Percentiles rank a stretch among this genome's conserved stretches.
These are phyloP conservation scores for Cornus suecica DNA, from an alignment of 148 eudicot species.

Conservation along the genomic window DNA sequence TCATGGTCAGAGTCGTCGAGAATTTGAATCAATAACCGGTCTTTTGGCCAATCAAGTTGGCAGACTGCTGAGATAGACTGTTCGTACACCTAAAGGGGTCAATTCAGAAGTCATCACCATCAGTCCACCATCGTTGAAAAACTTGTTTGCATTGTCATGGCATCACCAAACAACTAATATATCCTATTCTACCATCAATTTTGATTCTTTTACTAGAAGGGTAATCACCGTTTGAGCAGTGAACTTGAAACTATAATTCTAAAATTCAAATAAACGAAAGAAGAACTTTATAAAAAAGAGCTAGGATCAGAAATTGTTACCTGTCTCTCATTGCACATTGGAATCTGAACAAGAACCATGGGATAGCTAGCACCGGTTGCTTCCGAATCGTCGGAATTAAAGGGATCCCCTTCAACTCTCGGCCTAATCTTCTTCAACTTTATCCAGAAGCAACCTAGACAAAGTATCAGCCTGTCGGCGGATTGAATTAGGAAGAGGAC, in stretches of 20 bases:
- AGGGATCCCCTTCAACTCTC: constrained; percentile 25
- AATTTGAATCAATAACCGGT: constrained; percentile 53
- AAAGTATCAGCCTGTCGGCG: constrained; percentile 47
- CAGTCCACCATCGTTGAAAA: neutral
- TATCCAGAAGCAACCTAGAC: constrained; percentile 61
- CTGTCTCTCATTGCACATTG: constrained; percentile 64
- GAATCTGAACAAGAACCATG: constrained; percentile 63
- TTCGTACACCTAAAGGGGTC: constrained; percentile 52
- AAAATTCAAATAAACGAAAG: neutral
- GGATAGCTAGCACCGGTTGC: constrained; percentile 36
- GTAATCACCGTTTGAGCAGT: neutral
- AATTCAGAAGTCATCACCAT: constrained; percentile 9
- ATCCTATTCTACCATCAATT: neutral
- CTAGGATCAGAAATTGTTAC: constrained; percentile 15
- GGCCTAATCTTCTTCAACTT: constrained; percentile 46
- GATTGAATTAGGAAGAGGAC: constrained; percentile 51
- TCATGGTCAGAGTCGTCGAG: constrained; percentile 71
- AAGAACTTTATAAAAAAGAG: neutral
- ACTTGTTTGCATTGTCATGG: no score
- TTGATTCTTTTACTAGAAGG: no score
- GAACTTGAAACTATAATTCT: constrained; percentile 7
- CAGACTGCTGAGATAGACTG: constrained; percentile 71
- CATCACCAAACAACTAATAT: no score
- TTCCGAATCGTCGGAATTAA: constrained; percentile 38
- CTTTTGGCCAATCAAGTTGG: constrained; percentile 72